Evolutionary conservation across 306 rosid species (phyloP), one percentile per base, ranked within the genome.

Genomic region (Trifolium subterraneum): DNA sequence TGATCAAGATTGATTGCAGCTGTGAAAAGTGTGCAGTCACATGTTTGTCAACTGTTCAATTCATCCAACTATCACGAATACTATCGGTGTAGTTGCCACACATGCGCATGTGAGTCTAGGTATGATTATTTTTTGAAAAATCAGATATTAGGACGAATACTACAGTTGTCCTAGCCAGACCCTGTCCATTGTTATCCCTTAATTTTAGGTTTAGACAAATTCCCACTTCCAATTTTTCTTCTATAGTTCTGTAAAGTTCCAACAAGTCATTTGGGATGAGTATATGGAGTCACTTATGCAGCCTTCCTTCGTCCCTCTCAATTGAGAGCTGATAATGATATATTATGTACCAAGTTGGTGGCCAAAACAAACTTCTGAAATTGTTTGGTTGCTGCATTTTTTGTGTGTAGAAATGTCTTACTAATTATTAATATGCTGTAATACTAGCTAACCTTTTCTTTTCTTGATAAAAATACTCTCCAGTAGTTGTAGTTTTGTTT

Each of bases 401-500:
- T 48, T 25, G 13, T 27, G 39, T 9, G 16, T n/a, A 58, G 16
- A 14, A 48, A 58, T 38, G n/a, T n/a, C n/a, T n/a, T 51, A 54
- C 16, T 66, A 35, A 36, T 71, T 18, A 19, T 38, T 38, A 38
- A 51, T 55, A 31, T 47, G 58, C 62, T 64, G 56, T 36, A 65
- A 65, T 36, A 51, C 52, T 45, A n/a, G 36, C 41, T 19, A 25
- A 47, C 7, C 18, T 69, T 58, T 72, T 25, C 39, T 25, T 52
- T 50, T 35, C 66, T 13, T 68, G 62, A 50, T 39, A 18, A 80
- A 51, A 68, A 23, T 64, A 54, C 8, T 65, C 69, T 52, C 70
- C 25, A 20, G 20, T 48, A 74, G 51, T 58, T 20, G 15, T n/a
- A 62, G 56, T 20, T 64, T 64, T 64, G 45, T 29, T 52, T 39